Evolutionary conservation across 108 stramenopile species (phyloP).

Genomic region (Aurantiochytrium sp.): DNA sequence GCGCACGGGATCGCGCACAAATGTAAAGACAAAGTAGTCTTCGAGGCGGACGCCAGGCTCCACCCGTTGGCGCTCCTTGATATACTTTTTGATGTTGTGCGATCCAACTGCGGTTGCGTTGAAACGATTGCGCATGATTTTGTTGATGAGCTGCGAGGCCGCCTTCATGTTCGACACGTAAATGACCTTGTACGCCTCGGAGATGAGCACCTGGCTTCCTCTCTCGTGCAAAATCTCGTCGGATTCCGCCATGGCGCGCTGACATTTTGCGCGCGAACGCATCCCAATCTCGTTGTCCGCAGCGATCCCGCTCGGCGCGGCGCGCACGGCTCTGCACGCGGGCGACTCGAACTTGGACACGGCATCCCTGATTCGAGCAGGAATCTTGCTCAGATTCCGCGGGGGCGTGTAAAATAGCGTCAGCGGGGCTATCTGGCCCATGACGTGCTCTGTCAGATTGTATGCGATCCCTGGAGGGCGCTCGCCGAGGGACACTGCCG

Average conservation of each 20-base stretch:
- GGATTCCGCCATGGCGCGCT: neutral
- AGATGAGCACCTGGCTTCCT: neutral
- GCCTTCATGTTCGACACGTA: conserved; percentile 28
- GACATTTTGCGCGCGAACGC: neutral
- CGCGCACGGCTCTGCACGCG: neutral
- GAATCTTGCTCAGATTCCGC: neutral
- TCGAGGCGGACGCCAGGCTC: neutral
- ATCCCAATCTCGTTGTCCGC: neutral
- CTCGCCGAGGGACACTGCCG: too few relatives aligned
- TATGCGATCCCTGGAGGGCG: too few relatives aligned
- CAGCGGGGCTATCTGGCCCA: neutral
- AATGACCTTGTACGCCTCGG: neutral
- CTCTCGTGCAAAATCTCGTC: neutral
- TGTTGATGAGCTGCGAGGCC: neutral
- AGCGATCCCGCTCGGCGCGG: neutral
- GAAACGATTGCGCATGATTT: neutral
- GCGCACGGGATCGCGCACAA: neutral
- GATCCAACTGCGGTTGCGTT: neutral
- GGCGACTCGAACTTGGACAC: neutral
- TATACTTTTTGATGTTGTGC: neutral
- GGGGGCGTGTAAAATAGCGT: neutral
- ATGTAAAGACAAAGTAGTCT: conserved; percentile 19
- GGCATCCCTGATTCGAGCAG: neutral
- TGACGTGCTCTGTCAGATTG: too few relatives aligned
- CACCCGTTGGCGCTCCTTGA: neutral